Evolutionary conservation across 345 rosid genomes (phyloP).

Genomic region (Iberis pinnata): DNA sequence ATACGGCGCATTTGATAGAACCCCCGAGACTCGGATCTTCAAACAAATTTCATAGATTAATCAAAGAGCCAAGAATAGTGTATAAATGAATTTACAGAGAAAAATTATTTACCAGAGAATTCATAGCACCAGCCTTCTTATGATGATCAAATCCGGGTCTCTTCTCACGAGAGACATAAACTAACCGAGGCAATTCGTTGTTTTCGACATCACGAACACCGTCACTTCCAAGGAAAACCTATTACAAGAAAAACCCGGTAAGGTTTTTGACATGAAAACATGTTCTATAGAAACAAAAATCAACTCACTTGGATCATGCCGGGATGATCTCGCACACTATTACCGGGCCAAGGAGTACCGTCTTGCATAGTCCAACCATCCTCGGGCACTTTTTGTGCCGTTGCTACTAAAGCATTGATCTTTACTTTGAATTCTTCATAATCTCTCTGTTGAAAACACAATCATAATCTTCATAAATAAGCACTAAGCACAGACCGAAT

Average conservation of each 20-base stretch:
- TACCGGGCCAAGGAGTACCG: slow-evolving; percentile 99
- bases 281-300: not conserved
- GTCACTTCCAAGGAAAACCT: slow-evolving; percentile 93
- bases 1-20: slow-evolving; percentile 95
- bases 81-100: slow-evolving; percentile 5
- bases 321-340: slow-evolving; percentile 87
- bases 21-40: slow-evolving; percentile 91
- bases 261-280: not conserved
- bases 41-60: slow-evolving; percentile 4
- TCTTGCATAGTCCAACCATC: slow-evolving; percentile 99
- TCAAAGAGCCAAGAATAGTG: slow-evolving; percentile 15
- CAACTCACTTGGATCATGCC: slow-evolving; percentile 98
- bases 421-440: slow-evolving; percentile 91
- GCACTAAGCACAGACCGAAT: too few relatives aligned
- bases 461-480: too few relatives aligned
- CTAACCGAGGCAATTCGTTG: slow-evolving; percentile 81
- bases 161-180: slow-evolving; percentile 98
- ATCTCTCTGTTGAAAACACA: slow-evolving; percentile 61
- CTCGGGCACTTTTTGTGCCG: slow-evolving; percentile 96
- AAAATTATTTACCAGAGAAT: slow-evolving; percentile 54
- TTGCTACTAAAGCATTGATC: slow-evolving; percentile 88
- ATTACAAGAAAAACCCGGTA: not conserved
- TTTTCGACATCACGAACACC: slow-evolving; percentile 79
- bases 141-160: slow-evolving; percentile 98
- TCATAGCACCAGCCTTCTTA: slow-evolving; percentile 99